Evolutionary conservation across 768 basidiomycete genomes (phyloP), one percentile per base, ranked within the genome.

Genomic region (Amanita brunnescens): DNA sequence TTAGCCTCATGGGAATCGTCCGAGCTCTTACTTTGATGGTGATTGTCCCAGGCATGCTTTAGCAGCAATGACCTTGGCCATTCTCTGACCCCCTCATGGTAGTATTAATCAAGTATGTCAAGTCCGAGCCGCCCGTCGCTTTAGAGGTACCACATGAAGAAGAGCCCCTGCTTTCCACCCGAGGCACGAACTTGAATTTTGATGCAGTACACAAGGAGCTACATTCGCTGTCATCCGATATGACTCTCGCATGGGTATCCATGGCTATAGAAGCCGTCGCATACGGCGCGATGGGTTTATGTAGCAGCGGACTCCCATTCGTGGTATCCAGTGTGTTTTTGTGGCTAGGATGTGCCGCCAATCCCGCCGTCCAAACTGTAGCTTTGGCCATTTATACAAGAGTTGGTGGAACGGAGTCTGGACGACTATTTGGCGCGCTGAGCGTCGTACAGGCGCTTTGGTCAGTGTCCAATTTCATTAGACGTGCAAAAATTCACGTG

Each of bases 361-460:
- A 61, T 20, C 90, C 92, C 7, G 81, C 87, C 1, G 53, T 77
- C 6, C 83, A 88, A 51, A 84, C 84, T 18, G 74, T 91, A 32
- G 81, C 89, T 2, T 67, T 94, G 38, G 78, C 84, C 20, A 61
- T 88, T 40, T 87, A 83, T 54, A 67, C 67, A 24, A 66, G 65
- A n/a, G 68, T 70, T 16, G 77, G 76, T 1, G 77, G 81, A 2
- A 72, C 71, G 12, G 86, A 91, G 59, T 70, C 74, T 10, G 92
- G 91, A 2, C 74, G 71, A 58, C 70, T 96, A 14, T 93, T 92
- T 59, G 92, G 90, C 10, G 90, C 81, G 3, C 57, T 93, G 52
- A 81, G 83, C 51, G 86, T 93, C 24, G 57, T 91, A 3, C 79
- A 86, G 54, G 80, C 85, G 5, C 60, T 91, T 8, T 73, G 81